Evolutionary conservation across 2,329 filamentous ascomycete genomes (phyloP).

Genomic region (Claviceps citrina): DNA sequence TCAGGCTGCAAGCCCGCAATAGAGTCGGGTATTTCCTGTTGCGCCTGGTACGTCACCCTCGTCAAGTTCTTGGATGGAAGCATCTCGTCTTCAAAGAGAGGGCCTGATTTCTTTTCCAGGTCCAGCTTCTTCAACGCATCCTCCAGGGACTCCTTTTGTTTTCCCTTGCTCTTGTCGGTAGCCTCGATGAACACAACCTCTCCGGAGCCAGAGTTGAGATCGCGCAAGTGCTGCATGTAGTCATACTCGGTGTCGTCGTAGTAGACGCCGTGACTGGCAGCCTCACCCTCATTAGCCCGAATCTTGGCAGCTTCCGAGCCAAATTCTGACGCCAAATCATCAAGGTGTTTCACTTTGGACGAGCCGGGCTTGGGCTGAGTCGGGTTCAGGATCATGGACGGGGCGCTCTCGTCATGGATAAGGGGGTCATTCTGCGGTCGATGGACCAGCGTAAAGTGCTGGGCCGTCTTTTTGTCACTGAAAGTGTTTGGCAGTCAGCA

Average conservation of each 20-base stretch:
- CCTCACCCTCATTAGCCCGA: slow-evolving; percentile 86
- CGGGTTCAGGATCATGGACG: slow-evolving; percentile 79
- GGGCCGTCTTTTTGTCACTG: slow-evolving; percentile 75
- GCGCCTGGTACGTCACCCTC: slow-evolving; percentile 70
- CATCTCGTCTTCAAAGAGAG: slow-evolving; percentile 57
- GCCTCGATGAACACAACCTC: slow-evolving; percentile 73
- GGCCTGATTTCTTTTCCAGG: slow-evolving; percentile 36
- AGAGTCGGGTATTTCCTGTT: slow-evolving; percentile 82
- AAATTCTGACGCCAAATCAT: slow-evolving; percentile 64
- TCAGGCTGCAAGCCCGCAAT: slow-evolving; percentile 92
- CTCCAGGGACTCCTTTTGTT: slow-evolving; percentile 64
- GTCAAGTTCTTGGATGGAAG: slow-evolving; percentile 67
- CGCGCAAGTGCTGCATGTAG: slow-evolving; percentile 97
- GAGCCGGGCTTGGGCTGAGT: slow-evolving; percentile 27
- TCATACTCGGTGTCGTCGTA: slow-evolving; percentile 93
- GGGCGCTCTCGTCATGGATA: slow-evolving; percentile 80
- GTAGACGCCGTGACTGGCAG: slow-evolving; percentile 83
- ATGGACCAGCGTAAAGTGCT: slow-evolving; percentile 87
- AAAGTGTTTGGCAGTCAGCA: not conserved
- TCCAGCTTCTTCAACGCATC: slow-evolving; percentile 59
- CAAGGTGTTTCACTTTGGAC: slow-evolving; percentile 47
- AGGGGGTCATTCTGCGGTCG: slow-evolving; percentile 93
- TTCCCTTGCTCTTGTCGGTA: slow-evolving; percentile 54
- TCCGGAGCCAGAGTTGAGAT: slow-evolving; percentile 55
- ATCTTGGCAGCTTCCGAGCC: slow-evolving; percentile 49